Base-by-base conservation (phyloP, 2,329 filamentous ascomycete genomes). In the Epichloe uncinata region DNA sequence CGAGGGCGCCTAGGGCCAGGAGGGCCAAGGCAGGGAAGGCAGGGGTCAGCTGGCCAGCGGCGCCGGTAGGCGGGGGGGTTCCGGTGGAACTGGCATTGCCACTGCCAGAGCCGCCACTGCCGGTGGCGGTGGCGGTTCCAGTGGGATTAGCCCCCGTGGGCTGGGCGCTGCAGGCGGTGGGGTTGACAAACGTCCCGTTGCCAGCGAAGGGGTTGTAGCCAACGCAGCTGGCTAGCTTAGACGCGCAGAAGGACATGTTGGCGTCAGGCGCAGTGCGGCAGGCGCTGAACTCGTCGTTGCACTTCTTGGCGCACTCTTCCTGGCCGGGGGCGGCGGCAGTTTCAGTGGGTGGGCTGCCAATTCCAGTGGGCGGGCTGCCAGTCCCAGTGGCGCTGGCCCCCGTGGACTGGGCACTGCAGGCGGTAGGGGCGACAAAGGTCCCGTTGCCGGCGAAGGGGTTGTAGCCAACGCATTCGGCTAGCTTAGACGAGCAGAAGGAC, bases 191-290 rank as follows among this genome's bases (percentile, higher is more conserved):
- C 1, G 42, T 46, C 7, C 53, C 50, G 13, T 46, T 43, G 22
- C 40, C 45, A 33, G 50, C 47, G 36, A 55, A 62, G 35, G 59
- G 60, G 56, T 54, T 60, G 55, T 54, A 60, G 49, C 54, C 55
- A 5, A 61, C 53, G 54, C 60, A 62, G 11, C 2, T n/a, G 47
- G 56, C 55, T 49, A 56, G 59, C 41, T 56, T 22, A 30, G 58
- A 53, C n/a, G 55, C 57, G 46, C 61, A 63, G 7, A 20, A 34
- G 5, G 59, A 52, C 50, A 52, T 53, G 56, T 62, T 61, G 48
- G 58, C 51, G 34, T 45, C 49, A 5, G 55, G 47, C 16, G 53
- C 50, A 34, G 37, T 35, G 18, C 55, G 54, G 56, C 59, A 61
- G 34, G 40, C 42, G 30, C 56, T 51, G 52, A 53, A 57, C 12